Evolutionary conservation across 805 yeast species (phyloP).

Genomic region (Lachancea quebecensis): DNA sequence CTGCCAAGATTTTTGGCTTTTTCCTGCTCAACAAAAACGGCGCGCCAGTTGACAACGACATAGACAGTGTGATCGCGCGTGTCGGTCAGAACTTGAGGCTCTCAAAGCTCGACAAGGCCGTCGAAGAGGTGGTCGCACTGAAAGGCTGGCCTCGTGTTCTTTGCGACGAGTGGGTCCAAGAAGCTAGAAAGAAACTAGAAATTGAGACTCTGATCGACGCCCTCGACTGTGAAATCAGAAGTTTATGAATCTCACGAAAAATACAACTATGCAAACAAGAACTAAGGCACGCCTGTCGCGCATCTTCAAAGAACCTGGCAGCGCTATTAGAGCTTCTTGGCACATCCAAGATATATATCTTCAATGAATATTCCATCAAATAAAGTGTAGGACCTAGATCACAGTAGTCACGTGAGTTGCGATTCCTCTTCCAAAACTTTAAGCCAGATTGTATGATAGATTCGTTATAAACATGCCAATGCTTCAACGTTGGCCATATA

Average conservation of each 20-base stretch:
- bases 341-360: background rate
- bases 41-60: conserved; percentile 69
- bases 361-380: conserved; percentile 1
- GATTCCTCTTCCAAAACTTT: too few species aligned
- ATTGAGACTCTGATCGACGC: conserved; percentile 70
- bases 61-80: conserved; percentile 83
- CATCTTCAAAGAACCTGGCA: too few species aligned
- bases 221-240: conserved; percentile 58
- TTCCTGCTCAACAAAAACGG: conserved; percentile 76
- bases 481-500: too few species aligned
- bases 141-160: conserved; percentile 90
- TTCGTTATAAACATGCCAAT: too few species aligned
- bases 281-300: too few species aligned
- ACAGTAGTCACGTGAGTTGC: background rate
- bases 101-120: conserved; percentile 79
- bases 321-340: too few species aligned
- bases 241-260: conserved; percentile 25
- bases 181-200: conserved; percentile 85
- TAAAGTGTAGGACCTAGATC: background rate
- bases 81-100: conserved; percentile 67
- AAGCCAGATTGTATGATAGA: too few species aligned
- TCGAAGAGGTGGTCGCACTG: conserved; percentile 81
- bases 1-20: conserved; percentile 70
- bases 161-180: conserved; percentile 86
- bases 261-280: background rate